A percentile compares a stretch with the other conserved stretches of the same genome.
These are phyloP conservation scores for Chlamydomonas urium DNA, from an alignment of 139 green algal genomes.

Conservation along the genomic window DNA sequence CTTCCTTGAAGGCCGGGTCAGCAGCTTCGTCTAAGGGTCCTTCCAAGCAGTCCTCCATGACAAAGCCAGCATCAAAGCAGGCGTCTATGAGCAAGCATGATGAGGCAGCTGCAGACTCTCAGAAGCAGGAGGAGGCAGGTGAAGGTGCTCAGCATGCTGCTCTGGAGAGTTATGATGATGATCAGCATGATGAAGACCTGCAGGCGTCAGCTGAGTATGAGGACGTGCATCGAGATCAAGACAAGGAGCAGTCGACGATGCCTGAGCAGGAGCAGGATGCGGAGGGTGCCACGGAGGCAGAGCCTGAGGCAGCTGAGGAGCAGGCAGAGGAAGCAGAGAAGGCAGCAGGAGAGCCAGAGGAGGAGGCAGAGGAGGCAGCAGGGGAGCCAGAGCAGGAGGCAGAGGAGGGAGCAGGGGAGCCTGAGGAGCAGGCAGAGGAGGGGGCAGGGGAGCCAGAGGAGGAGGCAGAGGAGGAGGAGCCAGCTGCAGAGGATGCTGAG, in stretches of 20 bases:
- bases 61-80: not conserved
- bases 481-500: not conserved
- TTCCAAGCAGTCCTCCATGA: too few relatives aligned
- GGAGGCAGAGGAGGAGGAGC: not conserved
- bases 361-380: not conserved
- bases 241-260: too few relatives aligned
- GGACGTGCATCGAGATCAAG: too few relatives aligned
- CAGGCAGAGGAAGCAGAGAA: not conserved
- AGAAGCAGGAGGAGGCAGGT: not conserved
- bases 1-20: not conserved
- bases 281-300: too few relatives aligned
- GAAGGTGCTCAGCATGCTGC: too few relatives aligned
- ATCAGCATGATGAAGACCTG: not conserved
- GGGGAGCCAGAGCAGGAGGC: not conserved
- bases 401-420: not conserved
- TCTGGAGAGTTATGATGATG: constrained; percentile 5
- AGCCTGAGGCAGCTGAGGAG: too few relatives aligned
- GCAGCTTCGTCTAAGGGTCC: not conserved
- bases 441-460: not conserved
- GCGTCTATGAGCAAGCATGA: not conserved
- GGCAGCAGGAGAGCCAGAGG: not conserved
- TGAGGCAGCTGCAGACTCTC: not conserved
- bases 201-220: too few relatives aligned
- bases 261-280: too few relatives aligned
- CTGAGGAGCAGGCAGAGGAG: not conserved